Conservation (phyloP, 2,329 filamentous ascomycete genomes). For the Akanthomyces dipterigenus region DNA sequence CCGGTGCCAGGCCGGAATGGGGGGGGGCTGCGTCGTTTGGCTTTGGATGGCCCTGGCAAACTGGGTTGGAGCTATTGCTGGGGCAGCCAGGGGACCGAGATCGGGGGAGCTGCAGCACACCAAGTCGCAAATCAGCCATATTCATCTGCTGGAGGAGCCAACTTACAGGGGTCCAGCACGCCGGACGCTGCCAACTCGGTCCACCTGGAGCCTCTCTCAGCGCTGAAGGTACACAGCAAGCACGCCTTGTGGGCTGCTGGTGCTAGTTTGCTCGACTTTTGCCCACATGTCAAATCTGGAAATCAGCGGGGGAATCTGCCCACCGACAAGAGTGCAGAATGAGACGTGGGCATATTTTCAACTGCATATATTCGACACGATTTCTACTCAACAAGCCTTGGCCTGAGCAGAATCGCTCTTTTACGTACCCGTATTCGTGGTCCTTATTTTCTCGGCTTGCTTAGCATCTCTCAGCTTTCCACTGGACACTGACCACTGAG, state of each 20-base stretch:
- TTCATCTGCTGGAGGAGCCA: neutral
- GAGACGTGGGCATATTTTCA: too few relatives aligned
- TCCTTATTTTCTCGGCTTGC: neutral
- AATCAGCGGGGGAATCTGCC: constrained; percentile 3
- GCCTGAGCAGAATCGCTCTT: too few relatives aligned
- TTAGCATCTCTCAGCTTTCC: neutral
- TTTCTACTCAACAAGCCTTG: too few relatives aligned
- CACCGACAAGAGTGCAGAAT: neutral
- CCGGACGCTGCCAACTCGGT: neutral
- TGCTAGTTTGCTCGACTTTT: neutral
- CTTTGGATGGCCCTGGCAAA: neutral
- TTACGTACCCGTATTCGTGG: too few relatives aligned
- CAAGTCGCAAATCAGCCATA: neutral
- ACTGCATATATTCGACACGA: too few relatives aligned
- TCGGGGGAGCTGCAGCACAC: neutral
- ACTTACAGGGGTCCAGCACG: neutral
- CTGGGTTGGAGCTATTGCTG: constrained; percentile 4
- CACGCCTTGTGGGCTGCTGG: neutral
- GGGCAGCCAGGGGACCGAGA: constrained; percentile 8
- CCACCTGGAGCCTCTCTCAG: constrained; percentile 5
- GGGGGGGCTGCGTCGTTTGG: neutral
- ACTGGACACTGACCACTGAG: neutral
- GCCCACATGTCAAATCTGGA: constrained; percentile 1
- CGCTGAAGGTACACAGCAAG: neutral
- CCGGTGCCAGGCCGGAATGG: constrained; percentile 7